phyloP scores from a whole-genome alignment of 371 early-diverging fungal species.

The Pancytospora epiphaga region DNA sequence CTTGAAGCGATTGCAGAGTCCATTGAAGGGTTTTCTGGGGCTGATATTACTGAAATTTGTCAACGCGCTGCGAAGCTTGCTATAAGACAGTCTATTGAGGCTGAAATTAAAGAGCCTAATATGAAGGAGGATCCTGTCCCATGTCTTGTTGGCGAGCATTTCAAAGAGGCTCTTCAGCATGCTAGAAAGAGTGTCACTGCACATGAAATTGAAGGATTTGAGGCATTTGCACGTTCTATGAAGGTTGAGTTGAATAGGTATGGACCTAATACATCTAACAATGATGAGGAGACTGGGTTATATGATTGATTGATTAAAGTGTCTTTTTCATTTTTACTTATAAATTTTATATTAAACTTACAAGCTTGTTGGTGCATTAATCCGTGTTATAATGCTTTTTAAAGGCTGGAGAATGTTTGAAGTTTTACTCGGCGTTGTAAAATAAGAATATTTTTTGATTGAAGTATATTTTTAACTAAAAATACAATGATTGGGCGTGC shows the following conservation, averaged over 20 bases:
- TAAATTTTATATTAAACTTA: too few species aligned
- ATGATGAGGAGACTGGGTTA: neutral
- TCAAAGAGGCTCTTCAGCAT: slow-evolving; percentile 89
- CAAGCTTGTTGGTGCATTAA: too few species aligned
- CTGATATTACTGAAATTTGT: slow-evolving; percentile 97
- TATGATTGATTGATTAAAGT: neutral
- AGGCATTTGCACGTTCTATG: slow-evolving; percentile 78
- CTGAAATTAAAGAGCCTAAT: slow-evolving; percentile 64
- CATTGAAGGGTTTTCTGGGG: slow-evolving; percentile 93
- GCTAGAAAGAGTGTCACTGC: slow-evolving; percentile 89
- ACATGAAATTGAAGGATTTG: slow-evolving; percentile 88
- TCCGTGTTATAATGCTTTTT: too few species aligned
- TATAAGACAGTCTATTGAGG: slow-evolving; percentile 89
- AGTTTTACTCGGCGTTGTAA: neutral
- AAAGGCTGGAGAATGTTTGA: too few species aligned
- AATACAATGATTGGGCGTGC: too few species aligned
- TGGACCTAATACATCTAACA: slow-evolving; percentile 3
- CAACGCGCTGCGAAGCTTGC: slow-evolving; percentile 97
- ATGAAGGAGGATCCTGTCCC: slow-evolving; percentile 68
- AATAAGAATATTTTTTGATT: neutral
- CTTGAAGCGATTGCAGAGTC: slow-evolving; percentile 73
- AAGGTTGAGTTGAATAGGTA: slow-evolving; percentile 51
- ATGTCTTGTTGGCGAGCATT: slow-evolving; percentile 79
- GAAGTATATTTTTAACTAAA: too few species aligned
- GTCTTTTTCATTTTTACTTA: neutral